Evolutionary conservation across 495 filamentous ascomycete genomes (phyloP), one percentile per base, ranked within the genome.

Genomic region (Glonium stellatum): DNA sequence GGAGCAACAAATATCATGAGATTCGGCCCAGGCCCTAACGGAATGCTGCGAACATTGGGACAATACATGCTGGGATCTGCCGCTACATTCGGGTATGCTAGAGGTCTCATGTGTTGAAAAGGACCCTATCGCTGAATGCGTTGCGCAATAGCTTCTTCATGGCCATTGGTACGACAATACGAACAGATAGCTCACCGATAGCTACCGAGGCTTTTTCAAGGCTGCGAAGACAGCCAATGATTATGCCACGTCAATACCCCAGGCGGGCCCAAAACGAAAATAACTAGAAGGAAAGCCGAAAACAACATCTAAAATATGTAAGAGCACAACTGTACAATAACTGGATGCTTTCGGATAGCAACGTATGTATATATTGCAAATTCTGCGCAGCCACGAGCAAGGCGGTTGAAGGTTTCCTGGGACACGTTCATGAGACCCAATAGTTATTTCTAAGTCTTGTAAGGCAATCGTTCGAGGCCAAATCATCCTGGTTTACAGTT

Each of bases 1-100:
- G 91, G 91, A 67, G 86, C 87, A 35, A 90, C 95, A 66, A 95
- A 90, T 58, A 95, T 98, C 69, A 87, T 97, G 70, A 82, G 93
- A 76, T 93, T 90, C 66, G 93, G 93, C 35, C 88, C 91, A 21
- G 93, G 93, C 12, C 86, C 90, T 4, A 95, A 97, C 67, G 93
- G 93, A 48, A 86, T 95, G 63, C 87, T 95, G 80, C 81, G 93
- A 63, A 95, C 89, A 58, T 76, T 98, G 36, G 92, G 92, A 55
- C 92, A 97, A 75, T 97, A 95, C 72, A 98, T 98, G 93, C 70
- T 91, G 34, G 92, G 89, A n/a, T 97, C 93, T 25, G 90, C 91
- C 47, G 90, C 90, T 22, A 96, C 91, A 37, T 98, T 98, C 71
- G 93, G 93, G 93, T 97, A 81, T 54, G 83, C 58, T 64, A 48